Evolutionary conservation across 108 stramenopile species (phyloP), one percentile per base, ranked within the genome.

Genomic region (Craspedostauros australis): DNA sequence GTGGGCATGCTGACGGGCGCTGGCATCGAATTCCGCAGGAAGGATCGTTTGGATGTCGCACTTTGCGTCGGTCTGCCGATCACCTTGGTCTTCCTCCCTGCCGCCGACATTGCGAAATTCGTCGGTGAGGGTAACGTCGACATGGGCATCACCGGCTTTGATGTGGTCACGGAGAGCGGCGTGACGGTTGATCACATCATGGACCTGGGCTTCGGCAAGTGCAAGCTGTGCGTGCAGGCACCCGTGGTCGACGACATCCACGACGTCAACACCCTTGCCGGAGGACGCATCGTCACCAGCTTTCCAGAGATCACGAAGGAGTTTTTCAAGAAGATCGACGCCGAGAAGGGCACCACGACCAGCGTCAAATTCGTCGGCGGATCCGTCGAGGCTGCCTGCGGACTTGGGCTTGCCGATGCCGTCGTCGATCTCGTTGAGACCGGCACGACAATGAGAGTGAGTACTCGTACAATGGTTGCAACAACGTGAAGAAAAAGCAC

Each of bases 401-500:
- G 86, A 36, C 79, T 96, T 21, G 97, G 97, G 27, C 62, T 98
- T 50, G 97, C 95, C 12, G 97, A 98, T 72, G 97, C 95, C 30
- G 93, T 98, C 37, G 95, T 98, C 18, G 95, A 96, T 77, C 76
- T 98, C 41, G 95, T 96, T 22, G 95, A 96, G 60, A 98, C 95
- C 44, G 97, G 97, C 20, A 98, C 97, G 7, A 98, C 97, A 6
- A 96, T 96, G 96, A 89, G 78, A 75, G 87, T 89, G 63, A 59
- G 80, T n/a, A n/a, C n/a, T 47, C n/a, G n/a, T n/a, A n/a, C n/a
- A 20, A 25, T 63, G 24, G 15, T 54, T 18, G 9, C n/a, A n/a
- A n/a, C n/a, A n/a, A n/a, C n/a, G n/a, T n/a, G n/a, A n/a, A n/a
- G n/a, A n/a, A n/a, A n/a, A 23, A 27, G 6, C 8, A 44, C 9